Evolutionary conservation across 306 rosid genomes (phyloP).

Genomic region (Biancaea sappan): DNA sequence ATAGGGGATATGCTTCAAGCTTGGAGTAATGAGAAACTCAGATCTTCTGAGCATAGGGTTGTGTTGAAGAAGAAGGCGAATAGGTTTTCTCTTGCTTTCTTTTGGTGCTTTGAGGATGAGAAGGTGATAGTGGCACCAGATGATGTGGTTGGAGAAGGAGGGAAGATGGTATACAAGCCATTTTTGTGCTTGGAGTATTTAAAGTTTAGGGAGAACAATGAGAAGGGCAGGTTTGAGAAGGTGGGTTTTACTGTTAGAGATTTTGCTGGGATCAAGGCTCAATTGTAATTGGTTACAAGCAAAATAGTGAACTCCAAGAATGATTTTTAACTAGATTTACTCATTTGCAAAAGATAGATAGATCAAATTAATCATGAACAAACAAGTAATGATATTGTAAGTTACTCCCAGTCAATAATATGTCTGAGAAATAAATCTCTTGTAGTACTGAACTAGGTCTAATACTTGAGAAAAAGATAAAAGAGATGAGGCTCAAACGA

Average conservation of each 20-base stretch:
- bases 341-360: not conserved
- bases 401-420: not conserved
- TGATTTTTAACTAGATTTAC: too few relatives aligned
- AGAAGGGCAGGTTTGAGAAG: slow-evolving; percentile 84
- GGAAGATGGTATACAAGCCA: slow-evolving; percentile 53
- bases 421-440: too few relatives aligned
- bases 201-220: slow-evolving; percentile 83
- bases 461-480: too few relatives aligned
- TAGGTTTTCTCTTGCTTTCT: slow-evolving; percentile 83
- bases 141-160: slow-evolving; percentile 71
- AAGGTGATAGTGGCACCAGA: slow-evolving; percentile 70
- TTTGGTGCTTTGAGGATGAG: slow-evolving; percentile 89
- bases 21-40: slow-evolving; percentile 82
- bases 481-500: not conserved
- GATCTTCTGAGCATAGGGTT: slow-evolving; percentile 91
- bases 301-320: not conserved
- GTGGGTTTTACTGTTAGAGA: slow-evolving; percentile 87
- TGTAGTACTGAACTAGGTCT: too few relatives aligned
- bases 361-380: not conserved
- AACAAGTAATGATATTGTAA: not conserved
- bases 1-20: slow-evolving; percentile 94
- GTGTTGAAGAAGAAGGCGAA: slow-evolving; percentile 59
- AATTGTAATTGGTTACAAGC: slow-evolving; percentile 24
- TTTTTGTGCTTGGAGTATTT: slow-evolving; percentile 75
- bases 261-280: slow-evolving; percentile 65